Conservation (phyloP, 73 alveolate genomes). For the Symbiodinium natans region DNA sequence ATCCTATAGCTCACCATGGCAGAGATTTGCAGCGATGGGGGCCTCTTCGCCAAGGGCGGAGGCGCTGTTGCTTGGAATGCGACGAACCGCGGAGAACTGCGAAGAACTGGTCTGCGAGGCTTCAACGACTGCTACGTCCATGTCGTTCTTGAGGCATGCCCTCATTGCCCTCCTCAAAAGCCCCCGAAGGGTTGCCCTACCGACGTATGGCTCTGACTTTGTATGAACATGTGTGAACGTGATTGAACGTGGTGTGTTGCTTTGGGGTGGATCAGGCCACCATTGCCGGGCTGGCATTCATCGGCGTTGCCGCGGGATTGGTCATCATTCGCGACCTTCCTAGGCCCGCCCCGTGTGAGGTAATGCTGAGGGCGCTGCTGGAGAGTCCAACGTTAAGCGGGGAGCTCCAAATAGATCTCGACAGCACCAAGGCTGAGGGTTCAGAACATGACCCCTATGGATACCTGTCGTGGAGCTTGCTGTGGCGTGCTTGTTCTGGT, state of each 20-base stretch:
- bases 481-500: conserved; percentile 45
- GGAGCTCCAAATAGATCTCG: no score
- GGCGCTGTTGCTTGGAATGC: neutral
- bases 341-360: no score
- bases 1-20: no score
- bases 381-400: no score
- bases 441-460: conserved; percentile 3
- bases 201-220: no score
- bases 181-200: neutral
- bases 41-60: conserved; percentile 16
- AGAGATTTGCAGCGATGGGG: neutral
- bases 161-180: neutral
- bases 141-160: conserved; percentile 32
- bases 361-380: no score
- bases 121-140: conserved; percentile 64
- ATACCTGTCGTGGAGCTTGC: conserved; percentile 8
- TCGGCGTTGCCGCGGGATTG: conserved; percentile 31
- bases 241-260: neutral
- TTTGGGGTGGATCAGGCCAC: neutral
- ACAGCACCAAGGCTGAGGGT: conserved; percentile 38
- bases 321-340: conserved; percentile 26
- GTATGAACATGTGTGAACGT: no score
- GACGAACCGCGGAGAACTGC: neutral
- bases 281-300: conserved; percentile 23
- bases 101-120: neutral